Evolutionary conservation across 805 yeast genomes (phyloP).

Genomic region (Schwanniomyces yamadae): DNA sequence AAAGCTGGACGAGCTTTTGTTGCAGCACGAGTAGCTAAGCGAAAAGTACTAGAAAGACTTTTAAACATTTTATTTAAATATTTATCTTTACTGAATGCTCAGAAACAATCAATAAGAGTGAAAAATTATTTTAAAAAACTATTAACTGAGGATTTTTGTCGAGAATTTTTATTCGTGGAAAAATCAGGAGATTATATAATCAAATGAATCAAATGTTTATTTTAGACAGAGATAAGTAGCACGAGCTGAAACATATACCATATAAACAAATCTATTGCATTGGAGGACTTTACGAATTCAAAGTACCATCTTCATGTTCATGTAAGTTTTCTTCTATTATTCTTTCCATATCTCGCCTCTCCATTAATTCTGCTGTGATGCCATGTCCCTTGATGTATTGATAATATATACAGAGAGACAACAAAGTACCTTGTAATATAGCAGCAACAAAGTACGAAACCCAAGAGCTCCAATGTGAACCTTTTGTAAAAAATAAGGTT

Average conservation of each 20-base stretch:
- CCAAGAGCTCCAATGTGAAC: conserved; percentile 87
- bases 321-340: conserved; percentile 27
- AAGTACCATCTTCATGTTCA: no score
- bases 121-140: background rate
- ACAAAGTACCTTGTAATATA: conserved; percentile 56
- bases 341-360: conserved; percentile 28
- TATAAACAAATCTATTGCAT: no score
- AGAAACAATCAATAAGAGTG: conserved; percentile 1
- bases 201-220: background rate
- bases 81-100: background rate
- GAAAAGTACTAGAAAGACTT: conserved; percentile 27
- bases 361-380: conserved; percentile 22
- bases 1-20: conserved; percentile 28
- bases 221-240: background rate
- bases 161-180: background rate
- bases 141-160: background rate
- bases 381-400: conserved; percentile 28
- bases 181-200: background rate
- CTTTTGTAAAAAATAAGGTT: conserved; percentile 68
- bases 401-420: conserved; percentile 60
- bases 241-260: no score
- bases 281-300: no score
- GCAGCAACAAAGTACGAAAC: conserved; percentile 76
- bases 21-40: conserved; percentile 23
- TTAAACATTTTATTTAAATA: conserved; percentile 24